Evolutionary conservation across 345 rosid genomes (phyloP), one percentile per base, ranked within the genome.

Genomic region (Salix purpurea): DNA sequence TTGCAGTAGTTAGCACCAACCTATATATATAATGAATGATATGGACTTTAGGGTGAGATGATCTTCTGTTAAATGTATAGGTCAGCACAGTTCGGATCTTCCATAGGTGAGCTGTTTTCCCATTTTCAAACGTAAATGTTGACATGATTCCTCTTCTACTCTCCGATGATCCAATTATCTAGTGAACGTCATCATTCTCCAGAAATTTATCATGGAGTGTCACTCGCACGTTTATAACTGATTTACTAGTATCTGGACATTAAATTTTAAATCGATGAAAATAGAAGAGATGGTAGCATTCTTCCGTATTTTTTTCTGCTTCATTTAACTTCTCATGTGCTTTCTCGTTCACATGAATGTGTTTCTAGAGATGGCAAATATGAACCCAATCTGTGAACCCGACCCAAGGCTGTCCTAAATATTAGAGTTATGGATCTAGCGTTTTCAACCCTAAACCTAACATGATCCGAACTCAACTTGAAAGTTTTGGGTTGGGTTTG

Each of bases 41-140:
- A 34, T 13, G 5, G 36, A 18, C 39, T 65, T 3, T 2, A 21
- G n/a, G 10, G 68, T 34, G 21, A 65, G 40, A 8, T 19, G 58
- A 39, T 23, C 39, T 74, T 69, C 6, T 60, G 34, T 21, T 69
- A n/a, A 39, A 37, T 69, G 72, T 54, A 70, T 34, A 61, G 79
- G 9, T 2, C 39, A 28, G 39, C 24, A 65, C 39, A 15, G 40
- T 34, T 32, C 37, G 21, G 12, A 28, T 10, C 69, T 44, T 61
- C 28, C 61, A 46, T 44, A 3, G 19, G 39, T 10, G 32, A 74
- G 42, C 32, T 64, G 70, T 42, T 42, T 50, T 54, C 34, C 42
- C 34, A 40, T 21, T 48, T 14, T 56, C 62, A 21, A 28, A 48
- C 39, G 42, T 74, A 42, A 40, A 26, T 40, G 37, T 16, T 40